Evolutionary conservation across 176 grass and related monocot genomes (phyloP).

Genomic region (Chloris gayana): DNA sequence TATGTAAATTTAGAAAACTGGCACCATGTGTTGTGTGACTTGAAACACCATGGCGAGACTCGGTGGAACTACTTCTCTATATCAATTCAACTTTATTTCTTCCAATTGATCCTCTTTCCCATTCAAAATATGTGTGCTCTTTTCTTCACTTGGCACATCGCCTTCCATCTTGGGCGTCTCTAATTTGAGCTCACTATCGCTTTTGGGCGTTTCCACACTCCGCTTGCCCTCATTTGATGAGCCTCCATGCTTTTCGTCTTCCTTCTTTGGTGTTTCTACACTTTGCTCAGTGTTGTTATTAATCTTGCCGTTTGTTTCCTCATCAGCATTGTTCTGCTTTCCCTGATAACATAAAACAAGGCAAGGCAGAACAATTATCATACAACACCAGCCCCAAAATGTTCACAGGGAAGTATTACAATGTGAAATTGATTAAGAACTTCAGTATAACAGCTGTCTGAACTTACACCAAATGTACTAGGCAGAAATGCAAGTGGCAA

Average conservation of each 20-base stretch:
- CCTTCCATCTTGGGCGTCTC: constrained; percentile 32
- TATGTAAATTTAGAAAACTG: constrained; percentile 34
- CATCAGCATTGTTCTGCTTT: constrained; percentile 52
- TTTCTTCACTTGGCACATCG: not conserved
- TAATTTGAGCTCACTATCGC: constrained; percentile 21
- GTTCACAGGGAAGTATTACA: not conserved
- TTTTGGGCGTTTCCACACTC: constrained; percentile 29
- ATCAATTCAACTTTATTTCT: constrained; percentile 58
- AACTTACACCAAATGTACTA: not conserved
- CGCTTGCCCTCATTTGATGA: constrained; percentile 29
- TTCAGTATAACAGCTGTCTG: not conserved
- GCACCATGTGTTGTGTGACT: constrained; percentile 24
- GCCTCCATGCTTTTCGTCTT: constrained; percentile 28
- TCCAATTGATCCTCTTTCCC: constrained; percentile 34
- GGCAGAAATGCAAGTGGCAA: not conserved
- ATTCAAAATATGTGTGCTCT: constrained; percentile 16
- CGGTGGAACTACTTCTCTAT: not conserved
- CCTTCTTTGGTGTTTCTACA: constrained; percentile 42
- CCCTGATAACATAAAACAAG: constrained; percentile 37
- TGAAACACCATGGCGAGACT: constrained; percentile 16
- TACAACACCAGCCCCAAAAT: constrained; percentile 1
- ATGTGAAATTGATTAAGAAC: not conserved
- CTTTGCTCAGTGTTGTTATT: constrained; percentile 34
- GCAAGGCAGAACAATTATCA: constrained; percentile 2
- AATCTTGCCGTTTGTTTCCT: constrained; percentile 39